Evolutionary conservation across 805 yeast species (phyloP), one percentile per base, ranked within the genome.

Genomic region (Candida easanensis): DNA sequence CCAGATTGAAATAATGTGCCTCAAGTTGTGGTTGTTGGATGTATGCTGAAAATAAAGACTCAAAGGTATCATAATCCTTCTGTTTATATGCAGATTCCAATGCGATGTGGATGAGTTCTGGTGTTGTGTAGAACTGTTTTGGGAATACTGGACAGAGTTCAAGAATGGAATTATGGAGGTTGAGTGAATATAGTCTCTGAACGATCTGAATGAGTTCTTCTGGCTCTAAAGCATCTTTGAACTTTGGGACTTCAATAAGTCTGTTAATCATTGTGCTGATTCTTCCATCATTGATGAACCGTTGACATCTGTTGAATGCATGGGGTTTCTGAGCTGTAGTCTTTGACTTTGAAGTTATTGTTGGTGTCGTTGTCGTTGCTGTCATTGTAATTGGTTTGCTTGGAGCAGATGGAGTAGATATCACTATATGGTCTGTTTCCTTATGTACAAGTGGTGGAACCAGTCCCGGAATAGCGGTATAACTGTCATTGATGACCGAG

Each of bases 1-100:
- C 60, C 34, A 52, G 25, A 33, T 55, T 56, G 47, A 56, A 49
- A 34, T 48, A 37, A 23, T 44, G 19, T 3, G 51, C 32, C 1
- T 46, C 30, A 8, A 35, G 33, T 5, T 34, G 22, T 11, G 45
- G 45, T 15, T 42, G 49, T 26, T 49, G 50, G 17, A 56, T 46
- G 37, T 57, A 57, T 4, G 19, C 8, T 5, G 48, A 32, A 33
- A 57, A 56, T 1, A 56, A 41, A 11, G 36, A 39, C 18, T 57
- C 62, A 38, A 53, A 56, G 4, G 45, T 30, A 5, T 25, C 33
- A 23, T 32, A 45, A 17, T 39, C 39, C 9, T 32, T 31, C 8
- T 4, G 4, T 15, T 16, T 15, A 21, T 31, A 45, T 13, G 47
- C 11, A 2, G 52, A 34, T n/a, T 41, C 33, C 10, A 48, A 16